phyloP scores from a whole-genome alignment of 139 green algal species.

The Picochlorum sp. region DNA sequence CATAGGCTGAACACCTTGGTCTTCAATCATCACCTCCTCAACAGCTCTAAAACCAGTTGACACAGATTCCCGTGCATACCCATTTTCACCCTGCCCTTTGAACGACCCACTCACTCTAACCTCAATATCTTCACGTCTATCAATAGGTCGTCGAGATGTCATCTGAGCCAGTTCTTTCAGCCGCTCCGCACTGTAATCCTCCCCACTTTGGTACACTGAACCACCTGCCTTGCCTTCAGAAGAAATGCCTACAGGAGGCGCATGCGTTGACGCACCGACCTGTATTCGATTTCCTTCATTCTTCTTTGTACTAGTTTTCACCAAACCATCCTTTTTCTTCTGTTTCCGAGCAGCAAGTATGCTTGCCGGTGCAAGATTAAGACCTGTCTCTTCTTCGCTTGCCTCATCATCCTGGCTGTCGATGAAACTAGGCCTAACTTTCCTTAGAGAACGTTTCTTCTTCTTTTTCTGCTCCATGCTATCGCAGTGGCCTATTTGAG shows the following conservation, averaged over 20 bases:
- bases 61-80: neutral
- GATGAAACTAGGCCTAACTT: neutral
- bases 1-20: neutral
- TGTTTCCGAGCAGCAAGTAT: neutral
- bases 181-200: conserved; percentile 45
- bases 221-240: too few relatives aligned
- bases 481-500: too few relatives aligned
- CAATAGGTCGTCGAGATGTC: neutral
- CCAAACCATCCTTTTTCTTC: neutral
- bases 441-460: neutral
- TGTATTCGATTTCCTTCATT: neutral
- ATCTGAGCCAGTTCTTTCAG: conserved; percentile 40
- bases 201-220: too few relatives aligned
- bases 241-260: neutral
- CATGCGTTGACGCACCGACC: conserved; percentile 1
- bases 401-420: neutral
- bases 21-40: conserved; percentile 16
- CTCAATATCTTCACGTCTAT: neutral
- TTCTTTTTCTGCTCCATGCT: too few relatives aligned
- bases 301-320: neutral
- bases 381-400: neutral
- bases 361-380: conserved; percentile 1
- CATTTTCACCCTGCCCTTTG: neutral
- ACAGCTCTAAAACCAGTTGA: conserved; percentile 19
- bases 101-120: conserved; percentile 9